A percentile compares a stretch with the other conserved stretches of the same genome.
Evolutionary conservation across 768 basidiomycete species (phyloP).

Genomic region (Pholiota microspora): DNA sequence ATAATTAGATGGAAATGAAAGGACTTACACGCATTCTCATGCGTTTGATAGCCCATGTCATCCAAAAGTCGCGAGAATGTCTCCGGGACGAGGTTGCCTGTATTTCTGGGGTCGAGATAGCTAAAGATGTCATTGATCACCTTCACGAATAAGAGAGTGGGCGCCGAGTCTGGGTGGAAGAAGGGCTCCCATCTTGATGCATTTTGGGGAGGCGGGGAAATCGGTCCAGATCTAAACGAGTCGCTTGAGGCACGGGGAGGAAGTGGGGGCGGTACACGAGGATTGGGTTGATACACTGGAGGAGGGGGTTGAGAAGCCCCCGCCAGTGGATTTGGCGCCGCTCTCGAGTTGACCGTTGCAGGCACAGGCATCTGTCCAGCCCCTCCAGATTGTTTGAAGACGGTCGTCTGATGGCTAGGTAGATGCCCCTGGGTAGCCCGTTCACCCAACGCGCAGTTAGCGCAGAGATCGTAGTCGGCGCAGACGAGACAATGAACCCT

Average conservation of each 20-base stretch:
- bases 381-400: slow-evolving; percentile 4
- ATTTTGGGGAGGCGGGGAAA: not conserved
- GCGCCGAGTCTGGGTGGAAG: slow-evolving; percentile 9
- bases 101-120: slow-evolving; percentile 10
- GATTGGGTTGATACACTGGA: not conserved
- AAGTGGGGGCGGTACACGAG: not conserved
- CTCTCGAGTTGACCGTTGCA: not conserved
- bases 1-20: not conserved
- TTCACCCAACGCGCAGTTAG: slow-evolving; percentile 8
- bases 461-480: slow-evolving; percentile 12
- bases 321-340: not conserved
- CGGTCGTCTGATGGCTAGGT: not conserved
- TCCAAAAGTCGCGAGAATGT: slow-evolving; percentile 10
- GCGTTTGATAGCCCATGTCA: slow-evolving; percentile 10
- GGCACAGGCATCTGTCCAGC: not conserved
- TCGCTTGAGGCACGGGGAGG: not conserved
- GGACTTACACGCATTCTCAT: slow-evolving; percentile 12
- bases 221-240: not conserved
- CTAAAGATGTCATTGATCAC: slow-evolving; percentile 13
- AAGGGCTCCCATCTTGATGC: slow-evolving; percentile 7
- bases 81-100: slow-evolving; percentile 11
- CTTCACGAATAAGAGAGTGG: not conserved
- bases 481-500: slow-evolving; percentile 10
- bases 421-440: slow-evolving; percentile 6
- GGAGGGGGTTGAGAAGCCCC: not conserved